phyloP scores from a whole-genome alignment of 257 asterid genomes.

The Solanum medicagineum region DNA sequence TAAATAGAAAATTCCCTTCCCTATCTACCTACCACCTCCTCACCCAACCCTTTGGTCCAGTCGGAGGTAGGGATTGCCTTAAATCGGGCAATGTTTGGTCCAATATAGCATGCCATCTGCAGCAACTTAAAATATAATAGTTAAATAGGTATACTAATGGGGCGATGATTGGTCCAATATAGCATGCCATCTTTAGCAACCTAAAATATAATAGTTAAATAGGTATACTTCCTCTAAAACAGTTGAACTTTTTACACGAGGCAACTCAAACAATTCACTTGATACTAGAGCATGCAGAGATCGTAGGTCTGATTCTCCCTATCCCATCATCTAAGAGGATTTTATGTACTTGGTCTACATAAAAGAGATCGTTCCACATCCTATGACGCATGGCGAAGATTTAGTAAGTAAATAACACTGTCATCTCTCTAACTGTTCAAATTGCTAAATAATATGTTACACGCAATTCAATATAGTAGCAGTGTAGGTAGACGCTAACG shows the following conservation, averaged over 20 bases:
- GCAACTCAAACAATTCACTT: background rate
- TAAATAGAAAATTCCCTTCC: background rate
- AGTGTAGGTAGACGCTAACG: background rate
- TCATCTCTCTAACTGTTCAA: background rate
- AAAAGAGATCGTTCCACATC: background rate
- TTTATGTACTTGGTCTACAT: background rate
- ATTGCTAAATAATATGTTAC: background rate
- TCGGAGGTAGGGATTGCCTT: background rate
- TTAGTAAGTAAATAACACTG: background rate
- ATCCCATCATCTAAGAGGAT: background rate
- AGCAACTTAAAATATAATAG: background rate
- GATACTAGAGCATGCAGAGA: background rate
- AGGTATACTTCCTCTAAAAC: background rate
- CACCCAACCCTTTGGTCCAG: background rate
- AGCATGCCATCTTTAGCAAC: background rate
- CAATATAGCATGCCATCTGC: background rate
- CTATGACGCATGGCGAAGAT: background rate
- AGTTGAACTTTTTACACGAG: background rate
- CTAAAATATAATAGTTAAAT: background rate
- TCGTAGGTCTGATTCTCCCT: background rate
- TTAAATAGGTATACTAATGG: background rate
- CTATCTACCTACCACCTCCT: too few relatives aligned
- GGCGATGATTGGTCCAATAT: background rate
- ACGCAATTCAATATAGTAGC: background rate
- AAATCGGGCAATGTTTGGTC: background rate